Conservation (phyloP, 1,139 yeast species). For the Yarrowia galli region DNA sequence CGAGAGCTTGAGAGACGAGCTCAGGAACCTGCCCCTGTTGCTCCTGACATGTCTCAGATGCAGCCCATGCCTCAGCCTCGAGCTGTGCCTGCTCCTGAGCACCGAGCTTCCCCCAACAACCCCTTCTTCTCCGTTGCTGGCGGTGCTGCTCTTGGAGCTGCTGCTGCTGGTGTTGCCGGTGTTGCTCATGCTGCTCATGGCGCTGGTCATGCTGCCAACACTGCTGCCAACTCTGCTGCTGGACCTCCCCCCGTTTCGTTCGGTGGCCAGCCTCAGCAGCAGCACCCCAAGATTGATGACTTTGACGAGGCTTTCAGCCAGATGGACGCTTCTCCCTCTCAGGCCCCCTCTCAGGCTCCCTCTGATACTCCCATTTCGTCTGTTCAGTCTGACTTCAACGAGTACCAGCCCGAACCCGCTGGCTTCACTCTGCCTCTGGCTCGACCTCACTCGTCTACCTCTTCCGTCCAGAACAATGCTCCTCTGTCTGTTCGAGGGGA, state of each 20-base stretch:
- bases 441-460: constrained; percentile 82
- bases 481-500: constrained; percentile 85
- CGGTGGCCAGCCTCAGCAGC: constrained; percentile 1
- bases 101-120: constrained; percentile 42
- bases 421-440: constrained; percentile 59
- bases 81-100: constrained; percentile 40
- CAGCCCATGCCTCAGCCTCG: constrained; percentile 43
- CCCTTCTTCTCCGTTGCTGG: constrained; percentile 47
- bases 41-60: constrained; percentile 46
- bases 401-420: constrained; percentile 49
- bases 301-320: constrained; percentile 48
- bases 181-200: neutral
- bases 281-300: constrained; percentile 40
- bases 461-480: constrained; percentile 91
- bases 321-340: constrained; percentile 47
- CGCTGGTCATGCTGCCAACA: neutral
- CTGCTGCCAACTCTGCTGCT: neutral
- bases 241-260: constrained; percentile 31
- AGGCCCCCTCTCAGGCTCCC: constrained; percentile 48
- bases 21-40: constrained; percentile 43
- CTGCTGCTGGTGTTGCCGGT: constrained; percentile 40
- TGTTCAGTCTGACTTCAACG: constrained; percentile 58
- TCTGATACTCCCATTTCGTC: constrained; percentile 67
- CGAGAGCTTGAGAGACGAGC: constrained; percentile 42
- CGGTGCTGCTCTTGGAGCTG: constrained; percentile 47